Evolutionary conservation across 2,329 filamentous ascomycete species (phyloP).

Genomic region (Thelonectria blattea): DNA sequence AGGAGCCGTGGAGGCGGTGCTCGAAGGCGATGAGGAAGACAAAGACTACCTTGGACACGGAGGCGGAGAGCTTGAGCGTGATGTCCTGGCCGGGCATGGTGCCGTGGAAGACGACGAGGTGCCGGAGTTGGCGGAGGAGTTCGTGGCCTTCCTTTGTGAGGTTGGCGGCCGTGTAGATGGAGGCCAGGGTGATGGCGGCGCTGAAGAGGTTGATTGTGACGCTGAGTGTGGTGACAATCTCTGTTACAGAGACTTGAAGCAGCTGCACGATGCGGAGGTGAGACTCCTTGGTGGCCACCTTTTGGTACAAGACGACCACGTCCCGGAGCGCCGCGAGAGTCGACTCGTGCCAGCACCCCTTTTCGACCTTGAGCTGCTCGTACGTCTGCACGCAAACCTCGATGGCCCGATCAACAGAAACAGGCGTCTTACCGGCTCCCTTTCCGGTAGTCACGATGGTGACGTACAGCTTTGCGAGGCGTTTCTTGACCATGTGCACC

Average conservation of each 20-base stretch:
- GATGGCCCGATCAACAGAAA: conserved; percentile 46
- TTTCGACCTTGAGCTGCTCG: conserved; percentile 48
- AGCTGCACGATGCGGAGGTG: conserved; percentile 46
- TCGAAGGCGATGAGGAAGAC: conserved; percentile 55
- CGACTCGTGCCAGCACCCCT: conserved; percentile 53
- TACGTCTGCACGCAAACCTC: conserved; percentile 48
- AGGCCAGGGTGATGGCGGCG: conserved; percentile 53
- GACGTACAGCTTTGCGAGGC: conserved; percentile 54
- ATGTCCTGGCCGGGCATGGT: conserved; percentile 45
- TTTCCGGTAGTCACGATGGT: conserved; percentile 47
- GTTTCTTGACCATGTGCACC: conserved; percentile 54
- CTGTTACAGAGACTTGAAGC: conserved; percentile 48
- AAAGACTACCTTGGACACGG: conserved; percentile 46
- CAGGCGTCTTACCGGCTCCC: conserved; percentile 38
- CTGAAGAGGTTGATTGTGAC: conserved; percentile 54
- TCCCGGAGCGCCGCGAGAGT: conserved; percentile 52
- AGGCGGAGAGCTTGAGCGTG: conserved; percentile 45
- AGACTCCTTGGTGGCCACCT: conserved; percentile 46
- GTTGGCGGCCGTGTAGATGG: conserved; percentile 51
- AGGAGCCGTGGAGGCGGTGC: conserved; percentile 45
- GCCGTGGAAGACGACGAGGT: conserved; percentile 52
- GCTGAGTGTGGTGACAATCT: conserved; percentile 46
- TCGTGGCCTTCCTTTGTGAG: conserved; percentile 48
- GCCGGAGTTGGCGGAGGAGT: conserved; percentile 55
- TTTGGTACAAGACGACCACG: conserved; percentile 50